A percentile compares a stretch with the other conserved stretches of the same genome.
phyloP scores from a whole-genome alignment of 2,329 filamentous ascomycete genomes.

The Penicillium sp. region DNA sequence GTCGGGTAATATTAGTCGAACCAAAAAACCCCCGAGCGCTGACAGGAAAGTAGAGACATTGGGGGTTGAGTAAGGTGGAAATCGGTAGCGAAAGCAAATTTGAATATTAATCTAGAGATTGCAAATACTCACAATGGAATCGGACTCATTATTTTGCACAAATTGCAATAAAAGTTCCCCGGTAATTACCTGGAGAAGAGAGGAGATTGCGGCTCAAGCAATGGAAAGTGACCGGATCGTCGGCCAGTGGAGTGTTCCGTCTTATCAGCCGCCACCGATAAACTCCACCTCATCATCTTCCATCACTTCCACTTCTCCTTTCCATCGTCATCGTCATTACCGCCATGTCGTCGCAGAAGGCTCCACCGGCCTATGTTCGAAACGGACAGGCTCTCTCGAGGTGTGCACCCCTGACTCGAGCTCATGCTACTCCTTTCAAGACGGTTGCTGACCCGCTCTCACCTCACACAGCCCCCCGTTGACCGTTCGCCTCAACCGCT shows the following conservation, averaged over 20 bases:
- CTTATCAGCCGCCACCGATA: slow-evolving; percentile 12
- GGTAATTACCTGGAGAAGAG: neutral
- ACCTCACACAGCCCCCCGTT: slow-evolving; percentile 47
- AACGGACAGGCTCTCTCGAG: slow-evolving; percentile 44
- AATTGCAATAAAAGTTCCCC: neutral
- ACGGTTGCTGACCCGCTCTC: slow-evolving; percentile 6
- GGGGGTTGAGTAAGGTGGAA: too few relatives aligned
- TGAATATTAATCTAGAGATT: too few relatives aligned
- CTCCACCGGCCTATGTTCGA: slow-evolving; percentile 42
- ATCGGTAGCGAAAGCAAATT: too few relatives aligned
- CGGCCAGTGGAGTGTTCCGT: neutral
- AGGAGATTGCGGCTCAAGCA: neutral
- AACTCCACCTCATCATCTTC: slow-evolving; percentile 24
- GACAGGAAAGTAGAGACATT: too few relatives aligned
- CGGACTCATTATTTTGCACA: neutral
- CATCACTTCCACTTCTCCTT: neutral
- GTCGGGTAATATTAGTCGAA: too few relatives aligned
- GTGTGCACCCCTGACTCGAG: slow-evolving; percentile 27
- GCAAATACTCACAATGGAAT: neutral
- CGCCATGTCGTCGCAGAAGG: slow-evolving; percentile 40
- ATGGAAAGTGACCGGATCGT: neutral
- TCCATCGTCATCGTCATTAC: slow-evolving; percentile 4
- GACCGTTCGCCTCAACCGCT: slow-evolving; percentile 46
- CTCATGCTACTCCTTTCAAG: neutral
- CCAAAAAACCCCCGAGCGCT: too few relatives aligned